These are phyloP conservation scores for Schizophyllum commune DNA, from an alignment of 1,284 basidiomycete genomes.

Conservation along the genomic window DNA sequence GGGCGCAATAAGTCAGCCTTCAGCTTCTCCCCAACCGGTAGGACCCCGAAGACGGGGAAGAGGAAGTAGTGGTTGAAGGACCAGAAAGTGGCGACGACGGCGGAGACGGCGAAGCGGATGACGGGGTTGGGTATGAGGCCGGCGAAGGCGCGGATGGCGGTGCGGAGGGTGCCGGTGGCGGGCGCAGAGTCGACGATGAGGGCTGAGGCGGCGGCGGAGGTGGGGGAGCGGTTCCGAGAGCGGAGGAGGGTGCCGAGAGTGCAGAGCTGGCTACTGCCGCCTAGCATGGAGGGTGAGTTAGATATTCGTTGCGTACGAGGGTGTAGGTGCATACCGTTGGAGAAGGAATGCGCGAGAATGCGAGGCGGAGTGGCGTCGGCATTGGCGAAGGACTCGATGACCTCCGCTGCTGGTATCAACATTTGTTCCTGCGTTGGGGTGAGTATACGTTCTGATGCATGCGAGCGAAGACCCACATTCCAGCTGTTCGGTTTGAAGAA, in stretches of 20 bases:
- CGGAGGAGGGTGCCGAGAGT: conserved; percentile 29
- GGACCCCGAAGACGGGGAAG: conserved; percentile 9
- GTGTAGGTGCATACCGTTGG: conserved; percentile 36
- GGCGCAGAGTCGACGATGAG: conserved; percentile 49
- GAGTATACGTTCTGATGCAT: neutral
- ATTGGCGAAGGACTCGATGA: conserved; percentile 31
- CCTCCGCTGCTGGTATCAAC: conserved; percentile 32
- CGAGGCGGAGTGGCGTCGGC: conserved; percentile 22
- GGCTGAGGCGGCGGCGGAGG: conserved; percentile 12
- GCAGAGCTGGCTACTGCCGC: conserved; percentile 36
- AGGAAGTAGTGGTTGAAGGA: conserved; percentile 12
- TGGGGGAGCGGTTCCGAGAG: conserved; percentile 14
- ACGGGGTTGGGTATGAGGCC: conserved; percentile 28
- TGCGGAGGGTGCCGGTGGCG: conserved; percentile 23
- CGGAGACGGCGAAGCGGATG: conserved; percentile 15
- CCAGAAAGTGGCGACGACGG: conserved; percentile 18
- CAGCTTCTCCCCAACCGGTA: conserved; percentile 16
- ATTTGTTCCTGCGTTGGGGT: conserved; percentile 16
- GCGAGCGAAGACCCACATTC: conserved; percentile 21
- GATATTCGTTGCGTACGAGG: neutral
- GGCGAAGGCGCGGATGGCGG: conserved; percentile 31
- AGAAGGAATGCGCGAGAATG: conserved; percentile 45
- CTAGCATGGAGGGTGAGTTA: conserved; percentile 19
- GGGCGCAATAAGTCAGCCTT: conserved; percentile 25
- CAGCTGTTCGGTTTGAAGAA: conserved; percentile 27